Evolutionary conservation across 148 eudicot genomes (phyloP), one percentile per base, ranked within the genome.

Genomic region (Polygonum aviculare): DNA sequence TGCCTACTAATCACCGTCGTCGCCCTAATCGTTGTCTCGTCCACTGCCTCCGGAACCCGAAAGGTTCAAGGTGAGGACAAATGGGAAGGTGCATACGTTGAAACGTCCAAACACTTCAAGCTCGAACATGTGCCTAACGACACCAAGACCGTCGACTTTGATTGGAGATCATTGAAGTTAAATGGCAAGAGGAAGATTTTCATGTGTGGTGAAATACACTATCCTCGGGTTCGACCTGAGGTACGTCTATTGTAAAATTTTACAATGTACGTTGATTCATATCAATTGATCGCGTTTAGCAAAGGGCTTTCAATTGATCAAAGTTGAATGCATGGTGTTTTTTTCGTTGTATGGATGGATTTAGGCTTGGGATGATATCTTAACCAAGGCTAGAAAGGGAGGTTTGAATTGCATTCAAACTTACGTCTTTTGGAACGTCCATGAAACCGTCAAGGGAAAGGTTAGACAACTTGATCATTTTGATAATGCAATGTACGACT

Each of bases 201-300:
- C 5, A 79, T 81, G 71, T 88, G 89, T 12, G 92, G 92, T 0
- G 85, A 89, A 0, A 83, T 88, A 72, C 92, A 88, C 79, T 88
- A 88, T 69, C 84, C 91, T 33, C 86, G 91, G 63, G 1, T 80
- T 1, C 87, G 76, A 55, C 40, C 72, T 21, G 78, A 76, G 81
- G 87, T 85, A 82, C 4, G 57, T 72, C 12, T 55, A 35, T 54
- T 36, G 8, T 21, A 7, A 54, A 14, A 12, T 12, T 9, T 57
- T 11, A 22, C 5, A n/a, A 26, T 63, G 19, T 36, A 63, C 18
- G 7, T 11, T 69, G 31, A 26, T 26, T 26, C 31, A 26, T 26
- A 26, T 12, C 57, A 12, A 5, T 60, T 62, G 12, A 12, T 75
- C 14, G 26, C 55, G 36, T 39, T 36, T 22, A 26, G 6, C 7